These are phyloP conservation scores for Sporothrix dimorphospora DNA, from an alignment of 2,329 filamentous ascomycete species.

Conservation along the genomic window DNA sequence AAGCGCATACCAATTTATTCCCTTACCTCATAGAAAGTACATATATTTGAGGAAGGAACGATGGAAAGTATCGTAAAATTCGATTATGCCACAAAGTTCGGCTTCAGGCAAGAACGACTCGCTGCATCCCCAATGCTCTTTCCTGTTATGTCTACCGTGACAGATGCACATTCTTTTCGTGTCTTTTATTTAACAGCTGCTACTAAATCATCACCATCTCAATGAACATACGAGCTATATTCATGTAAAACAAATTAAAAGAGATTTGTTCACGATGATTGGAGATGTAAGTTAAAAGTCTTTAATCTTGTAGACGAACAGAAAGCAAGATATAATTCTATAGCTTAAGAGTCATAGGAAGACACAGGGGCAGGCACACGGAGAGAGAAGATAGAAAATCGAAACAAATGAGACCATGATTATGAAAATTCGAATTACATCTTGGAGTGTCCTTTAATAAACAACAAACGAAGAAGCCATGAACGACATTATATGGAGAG, in stretches of 20 bases:
- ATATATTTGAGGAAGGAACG: not conserved
- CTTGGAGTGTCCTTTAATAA: constrained; percentile 15
- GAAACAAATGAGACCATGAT: constrained; percentile 12
- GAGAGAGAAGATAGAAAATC: no score
- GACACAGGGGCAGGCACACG: not conserved
- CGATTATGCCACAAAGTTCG: not conserved
- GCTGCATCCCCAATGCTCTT: not conserved
- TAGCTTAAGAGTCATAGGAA: not conserved
- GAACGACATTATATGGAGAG: not conserved
- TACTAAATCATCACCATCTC: no score
- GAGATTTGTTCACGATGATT: no score
- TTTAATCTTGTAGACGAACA: no score
- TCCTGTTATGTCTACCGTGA: not conserved
- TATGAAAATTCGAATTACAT: constrained; percentile 30
- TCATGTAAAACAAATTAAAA: no score
- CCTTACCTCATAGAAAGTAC: not conserved
- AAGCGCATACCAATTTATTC: not conserved
- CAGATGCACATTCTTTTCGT: not conserved
- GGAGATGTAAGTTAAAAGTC: no score
- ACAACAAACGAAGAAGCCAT: not conserved
- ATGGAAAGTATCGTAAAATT: not conserved
- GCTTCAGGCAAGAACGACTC: not conserved
- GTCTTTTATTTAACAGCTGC: no score
- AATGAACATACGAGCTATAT: no score
- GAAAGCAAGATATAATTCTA: not conserved